A percentile compares a stretch with the other conserved stretches of the same genome.
Evolutionary conservation across 2,329 filamentous ascomycete species (phyloP).

Genomic region (Aspergillus sp.): DNA sequence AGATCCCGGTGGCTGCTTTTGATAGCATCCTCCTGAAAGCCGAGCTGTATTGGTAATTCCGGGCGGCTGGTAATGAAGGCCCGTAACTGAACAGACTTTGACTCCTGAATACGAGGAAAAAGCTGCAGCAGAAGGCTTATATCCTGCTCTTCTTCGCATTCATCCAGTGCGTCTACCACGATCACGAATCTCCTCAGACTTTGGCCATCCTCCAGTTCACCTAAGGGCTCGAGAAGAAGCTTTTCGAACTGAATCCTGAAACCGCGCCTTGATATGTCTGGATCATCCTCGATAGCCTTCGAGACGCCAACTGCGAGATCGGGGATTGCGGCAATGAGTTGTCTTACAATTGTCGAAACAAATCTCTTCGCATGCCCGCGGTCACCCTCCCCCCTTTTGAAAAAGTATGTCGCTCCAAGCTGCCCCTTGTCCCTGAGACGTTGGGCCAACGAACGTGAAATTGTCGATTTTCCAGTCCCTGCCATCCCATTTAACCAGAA

Average conservation of each 20-base stretch:
- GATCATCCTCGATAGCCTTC: slow-evolving; percentile 27
- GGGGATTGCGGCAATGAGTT: slow-evolving; percentile 34
- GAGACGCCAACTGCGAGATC: slow-evolving; percentile 22
- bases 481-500: slow-evolving; percentile 45
- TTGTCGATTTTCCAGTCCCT: slow-evolving; percentile 34
- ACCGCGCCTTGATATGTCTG: slow-evolving; percentile 25
- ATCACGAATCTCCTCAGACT: slow-evolving; percentile 10
- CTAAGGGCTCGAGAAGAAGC: slow-evolving; percentile 29
- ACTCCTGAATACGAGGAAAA: slow-evolving; percentile 16
- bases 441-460: slow-evolving; percentile 37
- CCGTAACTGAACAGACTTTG: slow-evolving; percentile 19
- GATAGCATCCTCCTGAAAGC: neutral
- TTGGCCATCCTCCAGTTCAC: neutral
- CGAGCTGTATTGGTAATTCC: slow-evolving; percentile 26
- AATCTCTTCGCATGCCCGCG: slow-evolving; percentile 39
- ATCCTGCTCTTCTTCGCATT: slow-evolving; percentile 27
- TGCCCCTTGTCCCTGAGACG: too few relatives aligned
- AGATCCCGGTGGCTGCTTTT: neutral
- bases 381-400: slow-evolving; percentile 47
- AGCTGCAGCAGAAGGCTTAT: slow-evolving; percentile 25
- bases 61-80: slow-evolving; percentile 33
- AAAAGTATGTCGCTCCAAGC: slow-evolving; percentile 45
- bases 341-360: slow-evolving; percentile 39
- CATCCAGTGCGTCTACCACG: slow-evolving; percentile 33
- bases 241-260: slow-evolving; percentile 32